phyloP scores from a whole-genome alignment of 2,329 filamentous ascomycete genomes.

The Basipetospora chlamydospora region DNA sequence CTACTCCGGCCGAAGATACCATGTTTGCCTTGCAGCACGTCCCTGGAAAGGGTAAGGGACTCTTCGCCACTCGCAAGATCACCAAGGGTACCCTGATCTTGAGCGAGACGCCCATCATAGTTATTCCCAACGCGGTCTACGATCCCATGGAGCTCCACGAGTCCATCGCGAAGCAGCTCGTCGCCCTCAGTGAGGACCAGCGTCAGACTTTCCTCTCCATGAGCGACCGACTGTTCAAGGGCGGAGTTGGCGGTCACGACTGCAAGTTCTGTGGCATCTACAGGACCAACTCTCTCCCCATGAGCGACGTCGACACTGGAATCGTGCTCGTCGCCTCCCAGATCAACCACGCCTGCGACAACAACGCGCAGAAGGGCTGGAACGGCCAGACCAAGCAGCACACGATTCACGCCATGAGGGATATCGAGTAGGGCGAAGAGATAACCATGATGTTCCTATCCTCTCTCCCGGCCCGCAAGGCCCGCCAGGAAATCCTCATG shows the following conservation, averaged over 20 bases:
- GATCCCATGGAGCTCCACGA: neutral
- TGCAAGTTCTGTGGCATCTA: neutral
- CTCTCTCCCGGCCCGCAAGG: neutral
- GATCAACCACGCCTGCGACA: neutral
- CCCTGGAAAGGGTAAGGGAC: neutral
- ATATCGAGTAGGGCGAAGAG: constrained; percentile 5
- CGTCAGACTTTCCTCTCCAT: neutral
- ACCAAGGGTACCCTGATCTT: neutral
- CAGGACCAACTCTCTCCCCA: neutral
- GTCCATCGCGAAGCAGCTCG: neutral
- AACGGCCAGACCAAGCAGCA: neutral
- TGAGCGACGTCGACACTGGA: neutral
- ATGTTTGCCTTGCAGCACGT: neutral
- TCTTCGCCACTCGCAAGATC: neutral
- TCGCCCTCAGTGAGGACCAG: neutral
- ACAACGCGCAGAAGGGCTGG: constrained; percentile 1
- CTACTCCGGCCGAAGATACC: no score
- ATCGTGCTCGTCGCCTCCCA: neutral
- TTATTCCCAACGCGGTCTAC: neutral
- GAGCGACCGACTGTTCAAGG: neutral
- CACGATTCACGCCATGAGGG: neutral
- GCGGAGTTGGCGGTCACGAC: neutral
- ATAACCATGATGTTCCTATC: constrained; percentile 5
- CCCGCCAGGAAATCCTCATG: constrained; percentile 1
- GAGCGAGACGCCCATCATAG: neutral